phyloP scores from a whole-genome alignment of 306 rosid genomes.

The Carpinus fangiana region DNA sequence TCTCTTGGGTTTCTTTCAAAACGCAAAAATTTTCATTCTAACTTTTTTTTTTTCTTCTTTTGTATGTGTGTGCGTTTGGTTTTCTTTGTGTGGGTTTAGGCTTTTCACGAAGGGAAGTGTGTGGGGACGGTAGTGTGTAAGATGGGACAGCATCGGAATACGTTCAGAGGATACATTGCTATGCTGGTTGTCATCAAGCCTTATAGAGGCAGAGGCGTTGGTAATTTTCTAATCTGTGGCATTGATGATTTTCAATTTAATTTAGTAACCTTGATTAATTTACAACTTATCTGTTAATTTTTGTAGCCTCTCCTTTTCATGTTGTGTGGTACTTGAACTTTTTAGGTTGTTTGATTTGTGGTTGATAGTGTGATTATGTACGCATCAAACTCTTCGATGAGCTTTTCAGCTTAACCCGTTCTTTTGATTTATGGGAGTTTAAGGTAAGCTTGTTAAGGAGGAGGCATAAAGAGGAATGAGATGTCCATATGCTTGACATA shows the following conservation, averaged over 20 bases:
- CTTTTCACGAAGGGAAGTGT: conserved; percentile 81
- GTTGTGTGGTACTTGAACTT: background rate
- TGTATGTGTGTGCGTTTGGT: background rate
- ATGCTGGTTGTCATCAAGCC: conserved; percentile 93
- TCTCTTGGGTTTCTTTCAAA: background rate
- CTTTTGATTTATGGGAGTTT: background rate
- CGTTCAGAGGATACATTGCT: conserved; percentile 92
- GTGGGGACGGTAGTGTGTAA: conserved; percentile 98
- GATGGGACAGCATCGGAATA: conserved; percentile 90
- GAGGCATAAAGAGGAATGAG: background rate
- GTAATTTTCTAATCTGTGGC: conserved; percentile 28
- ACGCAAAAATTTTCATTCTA: background rate
- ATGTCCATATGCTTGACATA: background rate
- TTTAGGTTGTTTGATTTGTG: background rate
- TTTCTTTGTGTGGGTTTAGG: conserved; percentile 39
- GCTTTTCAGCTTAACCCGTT: background rate
- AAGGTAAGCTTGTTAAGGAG: background rate
- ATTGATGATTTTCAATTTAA: background rate
- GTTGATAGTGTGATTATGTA: background rate
- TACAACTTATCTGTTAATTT: background rate
- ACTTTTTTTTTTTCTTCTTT: background rate
- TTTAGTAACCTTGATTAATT: background rate
- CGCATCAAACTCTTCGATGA: background rate
- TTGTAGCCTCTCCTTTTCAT: background rate
- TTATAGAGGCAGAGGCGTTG: conserved; percentile 89